Percentiles rank a stretch among this genome's conserved stretches.
Evolutionary conservation across 495 filamentous ascomycete genomes (phyloP).

Genomic region (Daldinia caldariorum): DNA sequence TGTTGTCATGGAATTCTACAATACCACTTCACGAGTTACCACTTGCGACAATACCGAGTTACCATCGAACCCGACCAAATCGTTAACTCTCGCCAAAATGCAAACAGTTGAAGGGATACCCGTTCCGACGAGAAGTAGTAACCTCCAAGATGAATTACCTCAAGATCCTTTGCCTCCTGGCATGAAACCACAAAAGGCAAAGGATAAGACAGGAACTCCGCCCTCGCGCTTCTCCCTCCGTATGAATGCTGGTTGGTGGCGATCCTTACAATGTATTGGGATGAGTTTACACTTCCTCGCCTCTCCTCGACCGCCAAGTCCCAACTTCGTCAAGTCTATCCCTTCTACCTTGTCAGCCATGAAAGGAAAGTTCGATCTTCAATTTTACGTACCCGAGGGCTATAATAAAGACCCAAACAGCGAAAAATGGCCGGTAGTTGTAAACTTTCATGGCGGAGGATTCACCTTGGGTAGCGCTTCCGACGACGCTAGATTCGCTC

Average conservation of each 20-base stretch:
- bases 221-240: conserved; percentile 74
- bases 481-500: conserved; percentile 77
- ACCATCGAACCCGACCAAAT: too few relatives aligned
- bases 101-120: conserved; percentile 52
- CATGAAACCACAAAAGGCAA: conserved; percentile 49
- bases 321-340: conserved; percentile 72
- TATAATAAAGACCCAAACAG: conserved; percentile 63
- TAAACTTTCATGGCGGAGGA: conserved; percentile 83
- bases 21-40: not conserved
- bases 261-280: conserved; percentile 79
- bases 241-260: conserved; percentile 78
- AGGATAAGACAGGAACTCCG: conserved; percentile 50
- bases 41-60: not conserved
- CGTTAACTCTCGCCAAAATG: conserved; percentile 10
- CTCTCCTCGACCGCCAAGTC: conserved; percentile 70
- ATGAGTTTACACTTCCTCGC: conserved; percentile 80
- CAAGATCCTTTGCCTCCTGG: conserved; percentile 30
- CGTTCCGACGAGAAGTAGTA: conserved; percentile 36
- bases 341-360: conserved; percentile 65
- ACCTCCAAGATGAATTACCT: conserved; percentile 13
- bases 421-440: conserved; percentile 67
- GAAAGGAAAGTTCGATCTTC: conserved; percentile 68
- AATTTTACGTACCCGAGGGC: conserved; percentile 80
- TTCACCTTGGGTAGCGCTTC: conserved; percentile 77
- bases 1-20: not conserved